Conservation (phyloP, 2,329 filamentous ascomycete genomes). For the Pestalotiopsis sp. region DNA sequence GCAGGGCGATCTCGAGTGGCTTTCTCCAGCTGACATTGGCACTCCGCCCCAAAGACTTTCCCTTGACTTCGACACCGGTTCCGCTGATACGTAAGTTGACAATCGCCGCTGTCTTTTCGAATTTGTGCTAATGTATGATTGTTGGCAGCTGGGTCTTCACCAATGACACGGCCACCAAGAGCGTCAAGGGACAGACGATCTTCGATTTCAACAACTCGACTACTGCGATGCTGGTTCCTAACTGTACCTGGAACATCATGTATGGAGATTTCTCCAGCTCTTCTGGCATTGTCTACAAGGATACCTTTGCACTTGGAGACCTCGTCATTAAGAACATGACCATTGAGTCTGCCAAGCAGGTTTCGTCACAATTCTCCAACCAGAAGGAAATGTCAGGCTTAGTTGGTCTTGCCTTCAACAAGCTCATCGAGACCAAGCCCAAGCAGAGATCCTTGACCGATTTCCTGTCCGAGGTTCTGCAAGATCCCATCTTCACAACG, state of each 20-base stretch:
- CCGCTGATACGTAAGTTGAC: conserved; percentile 63
- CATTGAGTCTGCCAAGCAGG: conserved; percentile 50
- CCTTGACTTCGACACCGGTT: conserved; percentile 57
- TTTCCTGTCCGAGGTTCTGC: conserved; percentile 42
- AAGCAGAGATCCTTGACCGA: conserved; percentile 47
- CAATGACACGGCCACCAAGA: conserved; percentile 45
- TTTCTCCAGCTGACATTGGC: conserved; percentile 48
- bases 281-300: conserved; percentile 51
- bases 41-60: conserved; percentile 50
- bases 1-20: conserved; percentile 44
- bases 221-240: conserved; percentile 42
- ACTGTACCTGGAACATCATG: conserved; percentile 50
- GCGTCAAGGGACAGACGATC: conserved; percentile 44
- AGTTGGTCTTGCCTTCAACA: conserved; percentile 52
- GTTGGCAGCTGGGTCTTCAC: conserved; percentile 55
- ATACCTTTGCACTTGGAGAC: conserved; percentile 49
- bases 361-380: conserved; percentile 45
- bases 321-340: conserved; percentile 46
- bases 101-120: too few relatives aligned
- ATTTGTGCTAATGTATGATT: not conserved
- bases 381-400: conserved; percentile 50
- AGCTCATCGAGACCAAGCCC: conserved; percentile 46
- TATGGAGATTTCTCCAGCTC: conserved; percentile 47
- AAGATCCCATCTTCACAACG: conserved; percentile 48
- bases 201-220: conserved; percentile 49